Base-by-base conservation (phyloP, 2,329 filamentous ascomycete species). In the Tolypocladium cylindrosporum region DNA sequence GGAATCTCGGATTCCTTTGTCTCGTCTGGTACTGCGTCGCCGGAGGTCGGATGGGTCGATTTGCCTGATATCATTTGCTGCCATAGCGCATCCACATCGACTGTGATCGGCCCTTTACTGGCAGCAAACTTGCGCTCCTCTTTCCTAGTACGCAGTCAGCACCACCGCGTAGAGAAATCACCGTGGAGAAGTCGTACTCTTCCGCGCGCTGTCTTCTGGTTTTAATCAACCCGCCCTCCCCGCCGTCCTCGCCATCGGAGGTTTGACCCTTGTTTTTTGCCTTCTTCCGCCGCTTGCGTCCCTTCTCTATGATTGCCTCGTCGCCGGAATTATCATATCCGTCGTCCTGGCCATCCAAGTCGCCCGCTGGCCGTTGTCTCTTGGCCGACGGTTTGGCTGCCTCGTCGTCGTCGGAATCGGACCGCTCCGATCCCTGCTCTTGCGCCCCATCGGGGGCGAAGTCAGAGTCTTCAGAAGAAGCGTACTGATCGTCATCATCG, bases 21-120 rank as follows among this genome's bases (percentile, higher is more conserved):
- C 31, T 36, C 48, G 19, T 21, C 48, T 36, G 27, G 19, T 34
- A 31, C 19, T 16, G 31, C 34, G 39, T 45, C 27, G 16, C 34
- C 55, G n/a, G 48, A 37, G 27, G 19, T 59, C 16, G 59, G 37
- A 34, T 48, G 39, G 21, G 34, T n/a, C 8, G 55, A 53, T 31
- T 66, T 64, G 37, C 71, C 79, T 37, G 79, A 72, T 27, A 77
- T 79, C 86, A 90, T 88, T 63, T 84, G 78, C 54, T 80, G 78
- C 86, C 87, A 91, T 1, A 91, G 70, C 31, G 83, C 83, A 62
- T 91, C 86, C 52, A 91, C 86, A 61, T 91, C 84, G 52, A 90
- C 75, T 2, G 87, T 90, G 31, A 88, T 82, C 0, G 83, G 83
- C 0, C 81, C 84, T 0, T 73, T 79, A 50, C 73, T 78, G 1